These are phyloP conservation scores for Penicillium sp. DNA, from an alignment of 2,329 filamentous ascomycete species.

Conservation along the genomic window DNA sequence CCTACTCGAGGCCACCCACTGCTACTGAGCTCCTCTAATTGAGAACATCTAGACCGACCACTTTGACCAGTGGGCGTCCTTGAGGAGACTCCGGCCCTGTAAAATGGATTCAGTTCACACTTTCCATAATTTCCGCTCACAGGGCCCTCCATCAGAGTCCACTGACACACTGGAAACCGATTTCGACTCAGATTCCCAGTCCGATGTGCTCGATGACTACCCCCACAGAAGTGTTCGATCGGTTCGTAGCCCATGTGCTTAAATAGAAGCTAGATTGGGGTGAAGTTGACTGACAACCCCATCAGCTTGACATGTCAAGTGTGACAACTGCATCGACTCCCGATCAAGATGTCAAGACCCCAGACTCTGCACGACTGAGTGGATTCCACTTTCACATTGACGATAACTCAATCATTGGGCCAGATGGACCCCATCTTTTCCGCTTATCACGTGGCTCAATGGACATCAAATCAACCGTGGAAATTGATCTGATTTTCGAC, in stretches of 20 bases:
- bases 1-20: too few relatives aligned
- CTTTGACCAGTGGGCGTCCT: background rate
- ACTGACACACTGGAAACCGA: conserved; percentile 34
- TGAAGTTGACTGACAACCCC: background rate
- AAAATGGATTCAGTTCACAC: conserved; percentile 14
- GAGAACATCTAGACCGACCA: background rate
- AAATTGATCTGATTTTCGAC: conserved; percentile 16
- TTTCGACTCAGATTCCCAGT: conserved; percentile 27
- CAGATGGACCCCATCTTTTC: conserved; percentile 81
- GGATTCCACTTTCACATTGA: conserved; percentile 58
- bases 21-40: too few relatives aligned
- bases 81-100: conserved; percentile 16
- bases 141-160: conserved; percentile 23
- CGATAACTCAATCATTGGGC: conserved; percentile 65
- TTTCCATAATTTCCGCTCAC: conserved; percentile 9
- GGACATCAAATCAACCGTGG: conserved; percentile 12
- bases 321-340: conserved; percentile 82
- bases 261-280: too few relatives aligned
- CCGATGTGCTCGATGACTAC: conserved; percentile 15
- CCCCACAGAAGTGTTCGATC: conserved; percentile 15
- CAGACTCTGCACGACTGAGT: conserved; percentile 58
- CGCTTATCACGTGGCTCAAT: conserved; percentile 47
- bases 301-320: conserved; percentile 64
- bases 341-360: conserved; percentile 76
- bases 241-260: conserved; percentile 5